phyloP scores from a whole-genome alignment of 1,284 basidiomycete genomes.

The Apiotrichum domesticum region DNA sequence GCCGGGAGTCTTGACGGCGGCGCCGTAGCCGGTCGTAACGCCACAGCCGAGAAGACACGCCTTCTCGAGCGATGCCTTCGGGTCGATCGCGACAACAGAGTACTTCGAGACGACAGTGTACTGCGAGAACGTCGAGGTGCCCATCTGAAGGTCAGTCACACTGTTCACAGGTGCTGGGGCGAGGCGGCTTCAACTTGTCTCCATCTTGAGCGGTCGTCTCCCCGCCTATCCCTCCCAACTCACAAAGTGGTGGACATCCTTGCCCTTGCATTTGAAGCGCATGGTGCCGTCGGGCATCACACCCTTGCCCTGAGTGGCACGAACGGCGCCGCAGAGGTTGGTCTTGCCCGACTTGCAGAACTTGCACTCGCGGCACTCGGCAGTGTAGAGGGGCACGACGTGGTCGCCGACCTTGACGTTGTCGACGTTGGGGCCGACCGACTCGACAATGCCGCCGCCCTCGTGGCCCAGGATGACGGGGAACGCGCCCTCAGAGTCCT shows the following conservation, averaged over 20 bases:
- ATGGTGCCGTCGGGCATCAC: constrained; percentile 90
- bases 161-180: too few relatives aligned
- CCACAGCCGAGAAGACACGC: constrained; percentile 92
- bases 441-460: constrained; percentile 64
- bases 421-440: constrained; percentile 86
- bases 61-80: constrained; percentile 82
- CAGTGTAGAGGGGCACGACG: constrained; percentile 90
- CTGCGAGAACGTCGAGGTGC: constrained; percentile 95
- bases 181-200: too few relatives aligned
- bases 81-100: constrained; percentile 85
- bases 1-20: constrained; percentile 52
- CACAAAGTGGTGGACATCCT: constrained; percentile 87
- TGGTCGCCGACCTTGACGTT: constrained; percentile 81
- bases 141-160: constrained; percentile 62
- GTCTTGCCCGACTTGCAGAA: constrained; percentile 99
- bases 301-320: constrained; percentile 90
- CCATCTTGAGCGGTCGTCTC: too few relatives aligned
- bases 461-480: constrained; percentile 92
- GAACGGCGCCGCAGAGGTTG: constrained; percentile 86
- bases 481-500: constrained; percentile 94
- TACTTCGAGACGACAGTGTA: constrained; percentile 98
- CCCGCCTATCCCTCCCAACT: constrained; percentile 31
- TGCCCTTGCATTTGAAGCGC: constrained; percentile 85
- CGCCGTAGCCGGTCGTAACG: constrained; percentile 81
- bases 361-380: constrained; percentile 94